phyloP scores from a whole-genome alignment of 1,284 basidiomycete species.

The Puccinia horiana region DNA sequence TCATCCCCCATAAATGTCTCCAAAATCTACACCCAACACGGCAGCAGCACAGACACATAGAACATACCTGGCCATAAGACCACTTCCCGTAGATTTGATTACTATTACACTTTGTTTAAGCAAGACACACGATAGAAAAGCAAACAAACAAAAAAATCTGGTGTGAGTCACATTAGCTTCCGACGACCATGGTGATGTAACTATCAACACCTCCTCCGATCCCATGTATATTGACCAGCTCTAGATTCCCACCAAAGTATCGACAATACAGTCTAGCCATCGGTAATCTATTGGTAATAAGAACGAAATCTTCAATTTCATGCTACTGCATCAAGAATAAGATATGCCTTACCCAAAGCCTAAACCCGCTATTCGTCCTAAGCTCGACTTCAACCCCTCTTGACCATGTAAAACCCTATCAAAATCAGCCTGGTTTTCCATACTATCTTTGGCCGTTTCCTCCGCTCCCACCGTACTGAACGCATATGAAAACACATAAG shows the following conservation, averaged over 20 bases:
- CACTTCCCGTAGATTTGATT: neutral
- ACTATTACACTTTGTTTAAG: neutral
- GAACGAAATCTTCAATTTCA: neutral
- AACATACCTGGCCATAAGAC: neutral
- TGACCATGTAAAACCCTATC: slow-evolving; percentile 14
- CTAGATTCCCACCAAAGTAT: slow-evolving; percentile 48
- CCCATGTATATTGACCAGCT: slow-evolving; percentile 45
- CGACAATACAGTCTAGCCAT: slow-evolving; percentile 48
- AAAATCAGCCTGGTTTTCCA: slow-evolving; percentile 19
- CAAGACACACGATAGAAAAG: neutral
- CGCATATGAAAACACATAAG: slow-evolving; percentile 32
- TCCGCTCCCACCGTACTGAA: slow-evolving; percentile 41
- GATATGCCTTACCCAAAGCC: slow-evolving; percentile 39
- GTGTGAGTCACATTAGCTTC: neutral
- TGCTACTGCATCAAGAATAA: neutral
- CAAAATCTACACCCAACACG: too few species aligned
- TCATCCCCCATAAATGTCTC: too few species aligned
- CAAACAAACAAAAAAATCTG: neutral
- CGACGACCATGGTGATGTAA: slow-evolving; percentile 6
- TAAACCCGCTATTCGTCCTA: slow-evolving; percentile 41
- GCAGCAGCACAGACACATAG: too few species aligned
- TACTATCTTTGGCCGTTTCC: neutral
- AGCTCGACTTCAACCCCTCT: slow-evolving; percentile 21
- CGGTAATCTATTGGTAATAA: slow-evolving; percentile 39
- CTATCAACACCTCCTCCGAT: slow-evolving; percentile 38